Evolutionary conservation across 2,329 filamentous ascomycete species (phyloP), one percentile per base, ranked within the genome.

Genomic region (Teratosphaeria zuluensis): DNA sequence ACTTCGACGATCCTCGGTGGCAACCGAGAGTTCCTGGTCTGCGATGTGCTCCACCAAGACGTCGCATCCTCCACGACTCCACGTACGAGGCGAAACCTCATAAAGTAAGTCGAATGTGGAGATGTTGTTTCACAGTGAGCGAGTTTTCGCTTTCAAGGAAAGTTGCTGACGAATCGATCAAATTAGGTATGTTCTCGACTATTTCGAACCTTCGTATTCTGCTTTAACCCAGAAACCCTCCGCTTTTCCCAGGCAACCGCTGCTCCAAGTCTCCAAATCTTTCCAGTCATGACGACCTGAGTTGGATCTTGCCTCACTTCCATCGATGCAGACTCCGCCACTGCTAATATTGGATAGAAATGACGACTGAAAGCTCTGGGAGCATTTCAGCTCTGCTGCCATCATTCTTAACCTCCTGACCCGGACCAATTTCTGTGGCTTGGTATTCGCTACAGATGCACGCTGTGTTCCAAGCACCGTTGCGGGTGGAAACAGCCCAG

Each of bases 401-500:
- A 48, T 35, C 33, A 35, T 3, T 6, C 33, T 9, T 14, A 21
- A 7, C 42, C 42, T 21, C 16, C 7, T 48, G n/a, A 21, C 16
- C 19, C 35, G 35, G 35, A 42, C 24, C 24, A 28, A 16, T 42
- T 12, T 42, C 35, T 42, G 35, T 14, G 11, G 11, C 35, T 42
- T 11, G 35, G 4, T 42, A 14, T 16, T 4, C 35, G 35, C 35
- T 42, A 11, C 35, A 42, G 35, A 42, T 16, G 35, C 35, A 42
- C 16, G 35, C 35, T 42, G n/a, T 14, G 35, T 42, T 14, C 35
- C 35, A 42, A 42, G 11, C 12, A 42, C 71, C 8, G 67, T 69
- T 8, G 80, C 80, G 2, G 84, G 84, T 0, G 85, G 84, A 65
- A 71, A 80, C 19, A 9, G 28, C n/a, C 51, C 14, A 16, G 4